Evolutionary conservation across 2,329 filamentous ascomycete genomes (phyloP).

Genomic region (Penicillium sp.): DNA sequence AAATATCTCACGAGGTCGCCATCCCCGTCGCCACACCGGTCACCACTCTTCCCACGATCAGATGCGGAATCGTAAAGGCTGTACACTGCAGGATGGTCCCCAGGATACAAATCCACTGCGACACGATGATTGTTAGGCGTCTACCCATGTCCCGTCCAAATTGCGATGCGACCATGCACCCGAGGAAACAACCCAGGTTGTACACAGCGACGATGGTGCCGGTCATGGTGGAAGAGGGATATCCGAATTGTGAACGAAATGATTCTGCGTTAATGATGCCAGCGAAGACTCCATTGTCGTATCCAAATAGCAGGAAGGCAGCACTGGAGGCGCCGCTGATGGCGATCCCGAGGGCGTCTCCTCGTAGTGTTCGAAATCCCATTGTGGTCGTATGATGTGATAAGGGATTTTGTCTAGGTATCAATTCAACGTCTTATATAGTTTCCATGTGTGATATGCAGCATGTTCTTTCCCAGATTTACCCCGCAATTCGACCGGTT

Average conservation of each 20-base stretch:
- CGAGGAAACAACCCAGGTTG: slow-evolving; percentile 9
- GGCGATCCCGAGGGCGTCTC: background rate
- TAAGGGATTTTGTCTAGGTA: background rate
- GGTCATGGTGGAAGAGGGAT: background rate
- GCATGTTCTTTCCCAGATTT: background rate
- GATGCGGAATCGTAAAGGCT: slow-evolving; percentile 3
- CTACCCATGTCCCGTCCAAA: background rate
- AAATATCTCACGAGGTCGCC: background rate
- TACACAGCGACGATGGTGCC: slow-evolving; percentile 6
- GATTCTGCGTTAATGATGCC: slow-evolving; percentile 8
- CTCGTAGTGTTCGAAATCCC: background rate
- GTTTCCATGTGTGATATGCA: background rate
- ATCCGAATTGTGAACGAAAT: slow-evolving; percentile 2
- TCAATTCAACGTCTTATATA: background rate
- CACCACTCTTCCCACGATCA: slow-evolving; percentile 5
- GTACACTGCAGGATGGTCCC: slow-evolving; percentile 3
- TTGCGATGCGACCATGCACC: background rate
- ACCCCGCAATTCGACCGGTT: background rate
- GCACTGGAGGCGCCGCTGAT: background rate
- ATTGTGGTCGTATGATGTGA: background rate
- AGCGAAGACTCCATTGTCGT: slow-evolving; percentile 20
- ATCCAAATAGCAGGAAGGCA: slow-evolving; percentile 14
- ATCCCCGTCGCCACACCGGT: slow-evolving; percentile 1
- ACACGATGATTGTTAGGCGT: background rate
- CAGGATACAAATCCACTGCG: background rate